Base-by-base conservation (phyloP, 2,329 filamentous ascomycete genomes). In the Gaeumannomyces sp. region DNA sequence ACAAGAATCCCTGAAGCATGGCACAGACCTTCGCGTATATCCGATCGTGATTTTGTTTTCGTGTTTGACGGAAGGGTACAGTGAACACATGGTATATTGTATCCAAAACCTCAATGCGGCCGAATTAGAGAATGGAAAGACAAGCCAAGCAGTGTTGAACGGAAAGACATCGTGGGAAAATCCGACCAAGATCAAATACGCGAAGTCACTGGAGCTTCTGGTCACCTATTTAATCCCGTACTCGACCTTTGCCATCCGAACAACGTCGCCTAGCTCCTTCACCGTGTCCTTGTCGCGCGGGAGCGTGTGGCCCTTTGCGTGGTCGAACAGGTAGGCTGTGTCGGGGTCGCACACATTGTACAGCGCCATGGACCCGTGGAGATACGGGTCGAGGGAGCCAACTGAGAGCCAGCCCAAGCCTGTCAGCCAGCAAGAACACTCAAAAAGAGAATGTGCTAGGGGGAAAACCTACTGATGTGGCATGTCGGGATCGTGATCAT, bases 221-320 rank as follows among this genome's bases (percentile, higher is more conserved):
- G 19, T 22, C 45, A 3, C 45, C 59, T 65, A 59, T 57, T 63
- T 58, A 25, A 68, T 69, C 25, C 63, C 65, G 63, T 69, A 69
- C 27, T 70, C 67, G 22, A 64, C 61, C 29, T 71, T 72, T 1
- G 72, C 71, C 56, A 73, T 72, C 33, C 78, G 75, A 35, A 80
- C 76, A 10, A 80, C 76, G 62, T 80, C 76, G 8, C 77, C 77
- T 19, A 84, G 72, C 68, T 83, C 81, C 67, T 76, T 76, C 63
- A 83, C 76, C 0, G 80, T 81, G 19, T 75, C 76, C 65, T 76
- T 77, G 65, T 85, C 82, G 66, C 84, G 76, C 0, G 86, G 86
- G 4, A 89, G 75, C 0, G 84, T 87, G 70, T 89, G 86, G 0
- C 86, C 86, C 69, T 87, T 87, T 3, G 84, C 85, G 67, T 87